Evolutionary conservation across 352 stramenopile genomes (phyloP), one percentile per base, ranked within the genome.

Genomic region (Phytophthora hybrid): DNA sequence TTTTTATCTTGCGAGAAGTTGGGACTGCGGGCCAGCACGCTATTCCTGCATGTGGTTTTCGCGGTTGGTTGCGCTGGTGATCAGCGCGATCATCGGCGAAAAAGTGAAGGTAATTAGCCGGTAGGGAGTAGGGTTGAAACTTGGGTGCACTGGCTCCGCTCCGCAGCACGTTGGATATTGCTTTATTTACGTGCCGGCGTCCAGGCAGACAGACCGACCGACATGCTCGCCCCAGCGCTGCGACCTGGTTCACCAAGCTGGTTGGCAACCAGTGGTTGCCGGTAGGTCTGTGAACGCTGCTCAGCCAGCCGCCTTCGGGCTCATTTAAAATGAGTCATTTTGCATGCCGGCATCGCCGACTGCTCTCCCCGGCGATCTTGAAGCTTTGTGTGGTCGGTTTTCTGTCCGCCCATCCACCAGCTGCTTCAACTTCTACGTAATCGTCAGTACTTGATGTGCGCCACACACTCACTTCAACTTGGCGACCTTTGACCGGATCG

Each of bases 91-190:
- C 49, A 56, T 56, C 19, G 49, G 49, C 49, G 19, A 29, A 19
- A 34, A 47, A 32, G 31, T 62, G 55, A 62, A 47, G 32, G n/a
- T 62, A 52, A 16, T 23, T 26, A 21, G 10, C 44, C 19, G 14
- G 21, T 13, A n/a, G 49, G 6, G 70, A 49, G 21, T 77, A 77
- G 70, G 64, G 70, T 77, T 77, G 64, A 73, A 67, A 59, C n/a
- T 52, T 19, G 46, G n/a, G 46, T 29, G 18, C n/a, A 61, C 34
- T 59, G 23, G 46, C 46, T 52, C 46, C 18, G 44, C 1, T 19
- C 44, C n/a, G 18, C 7, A 11, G 53, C 26, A 29, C 53, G 53
- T 59, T 41, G 26, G 53, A 31, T 31, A 8, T 31, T 31, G 6
- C 29, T 31, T 31, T 31, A 31, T 7, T 59, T 44, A 59, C 21